A percentile compares a stretch with the other conserved stretches of the same genome.
phyloP scores from a whole-genome alignment of 176 grass and related monocot genomes.

The Musa troglodytarum region DNA sequence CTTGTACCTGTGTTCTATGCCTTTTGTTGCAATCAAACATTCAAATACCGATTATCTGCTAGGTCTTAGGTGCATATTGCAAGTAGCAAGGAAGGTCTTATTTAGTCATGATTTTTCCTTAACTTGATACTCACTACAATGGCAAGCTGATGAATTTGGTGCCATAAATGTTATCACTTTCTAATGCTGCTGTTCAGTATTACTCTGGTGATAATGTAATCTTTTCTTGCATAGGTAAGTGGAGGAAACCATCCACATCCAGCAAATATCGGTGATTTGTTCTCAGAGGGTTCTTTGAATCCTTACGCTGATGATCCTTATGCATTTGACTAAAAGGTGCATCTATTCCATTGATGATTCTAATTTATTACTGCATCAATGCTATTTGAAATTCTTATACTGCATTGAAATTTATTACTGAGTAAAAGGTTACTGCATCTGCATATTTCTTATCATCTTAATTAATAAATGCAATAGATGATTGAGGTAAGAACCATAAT shows the following conservation, averaged over 20 bases:
- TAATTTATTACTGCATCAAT: background rate
- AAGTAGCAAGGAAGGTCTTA: too few relatives aligned
- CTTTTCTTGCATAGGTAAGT: conserved; percentile 28
- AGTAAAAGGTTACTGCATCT: background rate
- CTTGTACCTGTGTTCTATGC: background rate
- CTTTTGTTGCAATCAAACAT: background rate
- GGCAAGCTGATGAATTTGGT: background rate
- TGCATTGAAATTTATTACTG: background rate
- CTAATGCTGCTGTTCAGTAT: background rate
- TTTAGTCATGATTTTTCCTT: too few relatives aligned
- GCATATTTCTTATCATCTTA: too few relatives aligned
- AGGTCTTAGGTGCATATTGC: background rate
- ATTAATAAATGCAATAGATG: too few relatives aligned
- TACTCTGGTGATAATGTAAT: conserved; percentile 3
- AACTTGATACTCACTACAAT: background rate
- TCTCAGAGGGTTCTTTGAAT: conserved; percentile 94
- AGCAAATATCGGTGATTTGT: conserved; percentile 75
- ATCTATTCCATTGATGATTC: background rate
- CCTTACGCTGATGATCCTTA: conserved; percentile 93
- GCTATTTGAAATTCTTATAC: background rate
- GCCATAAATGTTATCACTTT: background rate
- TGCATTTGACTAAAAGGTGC: conserved; percentile 85
- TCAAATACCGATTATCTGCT: background rate
- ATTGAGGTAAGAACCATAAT: too few relatives aligned
- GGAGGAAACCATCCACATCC: conserved; percentile 42